Base-by-base conservation (phyloP, 345 rosid genomes). In the Pugionium dolabratum region DNA sequence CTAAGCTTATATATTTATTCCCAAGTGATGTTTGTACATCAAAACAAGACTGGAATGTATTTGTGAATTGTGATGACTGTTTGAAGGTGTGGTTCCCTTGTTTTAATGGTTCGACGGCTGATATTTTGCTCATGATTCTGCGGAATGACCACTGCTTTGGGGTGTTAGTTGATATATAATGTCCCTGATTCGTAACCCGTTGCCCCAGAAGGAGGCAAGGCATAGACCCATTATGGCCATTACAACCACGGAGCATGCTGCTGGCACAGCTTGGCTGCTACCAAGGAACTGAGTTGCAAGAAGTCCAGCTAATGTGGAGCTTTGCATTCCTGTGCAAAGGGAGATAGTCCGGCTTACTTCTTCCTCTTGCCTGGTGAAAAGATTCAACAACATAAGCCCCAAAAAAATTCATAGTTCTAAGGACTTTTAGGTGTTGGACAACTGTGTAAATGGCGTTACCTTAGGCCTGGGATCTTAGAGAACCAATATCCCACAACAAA, bases 161-260 rank as follows among this genome's bases (percentile, higher is more conserved):
- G 81, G 80, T 61, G 71, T 71, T 62, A 77, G 62, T 59, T 54
- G 67, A 27, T 81, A 78, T 0, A 77, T 80, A 35, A 86, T 34
- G 62, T 88, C 85, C 30, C 88, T 80, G 68, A 93, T 86, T 66
- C 83, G 85, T 55, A 6, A 74, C 47, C 96, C 92, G 9, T 54
- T 81, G 10, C 97, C 97, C 97, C 98, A 93, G 72, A 90, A 84
- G 49, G 96, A 86, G 43, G 97, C 97, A 65, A 93, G 96, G 45
- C 84, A 85, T 37, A 93, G 89, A 62, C 97, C 98, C 97, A 93
- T 86, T 63, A 90, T 86, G 36, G 98, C 98, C 98, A 88, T 93
- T 65, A 87, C 90, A 34, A 93, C 94, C 34, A 93, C 98, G 6
- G 98, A 93, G 78, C 94, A 90, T 7, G 98, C 98, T 7, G 98